Conservation (phyloP, 2,329 filamentous ascomycete species). For the Beauveria varroae region DNA sequence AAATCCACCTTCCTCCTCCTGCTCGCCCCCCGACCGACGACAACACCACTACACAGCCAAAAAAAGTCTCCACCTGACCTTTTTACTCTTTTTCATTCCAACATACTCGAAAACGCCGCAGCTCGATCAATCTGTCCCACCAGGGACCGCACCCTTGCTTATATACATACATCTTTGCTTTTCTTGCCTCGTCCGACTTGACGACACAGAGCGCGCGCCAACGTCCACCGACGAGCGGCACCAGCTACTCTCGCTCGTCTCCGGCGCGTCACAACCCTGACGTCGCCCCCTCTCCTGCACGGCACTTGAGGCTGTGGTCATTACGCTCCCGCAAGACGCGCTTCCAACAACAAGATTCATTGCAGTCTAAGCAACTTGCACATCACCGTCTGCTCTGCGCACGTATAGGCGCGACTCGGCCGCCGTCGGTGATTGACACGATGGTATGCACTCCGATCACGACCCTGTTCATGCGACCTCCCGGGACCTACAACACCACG, state of each 20-base stretch:
- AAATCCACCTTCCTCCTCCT: constrained; percentile 1
- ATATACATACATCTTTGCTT: background rate
- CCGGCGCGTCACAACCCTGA: background rate
- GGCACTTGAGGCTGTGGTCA: background rate
- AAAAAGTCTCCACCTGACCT: constrained; percentile 8
- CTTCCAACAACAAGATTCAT: background rate
- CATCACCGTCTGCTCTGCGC: background rate
- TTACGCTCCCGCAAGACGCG: background rate
- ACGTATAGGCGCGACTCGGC: constrained; percentile 3
- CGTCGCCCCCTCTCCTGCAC: background rate
- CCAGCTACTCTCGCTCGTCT: background rate
- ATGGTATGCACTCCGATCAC: background rate
- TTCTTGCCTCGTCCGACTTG: background rate
- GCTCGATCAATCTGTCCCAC: background rate
- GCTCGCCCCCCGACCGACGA: background rate
- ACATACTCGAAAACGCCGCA: background rate
- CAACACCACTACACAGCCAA: background rate
- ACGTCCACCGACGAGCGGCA: background rate
- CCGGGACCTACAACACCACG: background rate
- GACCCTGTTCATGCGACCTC: background rate
- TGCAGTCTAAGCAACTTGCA: background rate
- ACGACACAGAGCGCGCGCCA: background rate
- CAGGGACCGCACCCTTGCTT: background rate
- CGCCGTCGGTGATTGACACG: background rate
- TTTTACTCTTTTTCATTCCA: background rate